Percentiles rank a stretch among this genome's conserved stretches.
Conservation (phyloP, 176 grass and related monocot species). For the Oryza glaberrima region DNA sequence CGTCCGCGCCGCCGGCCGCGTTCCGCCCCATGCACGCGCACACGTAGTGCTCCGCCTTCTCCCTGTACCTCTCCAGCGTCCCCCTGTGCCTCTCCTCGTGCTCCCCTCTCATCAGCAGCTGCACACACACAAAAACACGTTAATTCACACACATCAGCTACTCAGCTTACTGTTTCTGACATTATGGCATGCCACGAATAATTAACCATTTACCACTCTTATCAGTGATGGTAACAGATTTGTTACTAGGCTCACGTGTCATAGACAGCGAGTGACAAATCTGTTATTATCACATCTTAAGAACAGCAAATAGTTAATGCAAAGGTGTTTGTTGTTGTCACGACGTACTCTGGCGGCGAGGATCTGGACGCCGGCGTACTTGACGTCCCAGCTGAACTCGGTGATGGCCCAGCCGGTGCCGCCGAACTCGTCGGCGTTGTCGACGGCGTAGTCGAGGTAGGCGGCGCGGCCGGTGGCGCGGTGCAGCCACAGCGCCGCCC, state of each 20-base stretch:
- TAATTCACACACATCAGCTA: background rate
- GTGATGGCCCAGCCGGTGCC: conserved; percentile 80
- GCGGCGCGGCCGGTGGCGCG: conserved; percentile 51
- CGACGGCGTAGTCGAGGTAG: conserved; percentile 68
- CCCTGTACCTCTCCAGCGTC: conserved; percentile 55
- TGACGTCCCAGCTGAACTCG: conserved; percentile 92
- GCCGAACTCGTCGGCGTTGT: conserved; percentile 62
- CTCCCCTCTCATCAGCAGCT: conserved; percentile 49
- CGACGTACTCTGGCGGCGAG: conserved; percentile 55
- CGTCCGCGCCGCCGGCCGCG: background rate
- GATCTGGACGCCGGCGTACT: conserved; percentile 77
- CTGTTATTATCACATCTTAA: too few species aligned
- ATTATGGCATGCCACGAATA: background rate
- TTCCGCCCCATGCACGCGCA: conserved; percentile 59
- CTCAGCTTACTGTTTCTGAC: background rate
- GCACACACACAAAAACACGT: background rate
- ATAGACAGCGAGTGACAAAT: too few species aligned
- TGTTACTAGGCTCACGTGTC: too few species aligned
- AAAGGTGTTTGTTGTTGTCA: background rate
- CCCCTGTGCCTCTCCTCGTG: conserved; percentile 33
- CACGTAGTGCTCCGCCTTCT: conserved; percentile 70
- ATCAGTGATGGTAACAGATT: too few species aligned
- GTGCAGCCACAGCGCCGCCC: conserved; percentile 86
- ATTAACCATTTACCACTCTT: too few species aligned
- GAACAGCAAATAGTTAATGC: too few species aligned